Evolutionary conservation across 345 rosid genomes (phyloP), one percentile per base, ranked within the genome.

Genomic region (Cardamine chenopodiifolia): DNA sequence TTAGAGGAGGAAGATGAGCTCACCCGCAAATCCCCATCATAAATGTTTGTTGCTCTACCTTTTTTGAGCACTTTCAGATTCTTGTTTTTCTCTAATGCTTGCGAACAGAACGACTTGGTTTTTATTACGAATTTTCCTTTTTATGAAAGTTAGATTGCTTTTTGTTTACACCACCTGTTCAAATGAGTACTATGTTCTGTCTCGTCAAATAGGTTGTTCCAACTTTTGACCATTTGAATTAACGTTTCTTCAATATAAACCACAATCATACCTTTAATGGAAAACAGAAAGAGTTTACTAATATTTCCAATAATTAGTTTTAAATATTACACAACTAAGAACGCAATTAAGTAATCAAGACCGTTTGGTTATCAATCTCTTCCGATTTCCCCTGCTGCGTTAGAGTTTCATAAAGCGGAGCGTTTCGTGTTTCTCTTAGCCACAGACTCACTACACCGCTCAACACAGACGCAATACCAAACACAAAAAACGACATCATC

Each of bases 351-450:
- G 69, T 61, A 32, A 29, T 35, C 44, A 72, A 14, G 66, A 11
- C 48, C 4, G 73, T 78, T 50, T 49, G 4, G 7, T 37, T 77
- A 2, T 4, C 68, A 53, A 77, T 78, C 77, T 86, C 83, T 12
- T 83, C 86, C 1, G 63, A 81, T 32, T 82, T 86, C 28, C 78
- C 82, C 19, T 86, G 90, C 47, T 86, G 88, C 47, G 80, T 78
- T 11, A 87, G 62, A 0, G 97, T 88, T 45, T 89, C 90, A 59
- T 78, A 89, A 10, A 92, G 87, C 2, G 92, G 92, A 55, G 87
- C 83, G 55, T 88, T 77, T 52, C 79, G 79, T 0, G 92, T 92
- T 79, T 89, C 93, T 3, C 87, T 83, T 8, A 90, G 82, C 89
- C 87, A 85, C 8, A 79, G 56, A 29, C 88, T 85, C 68, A 87